Conservation (phyloP, 176 grass and related monocot genomes). For the Aegilops tauschii region DNA sequence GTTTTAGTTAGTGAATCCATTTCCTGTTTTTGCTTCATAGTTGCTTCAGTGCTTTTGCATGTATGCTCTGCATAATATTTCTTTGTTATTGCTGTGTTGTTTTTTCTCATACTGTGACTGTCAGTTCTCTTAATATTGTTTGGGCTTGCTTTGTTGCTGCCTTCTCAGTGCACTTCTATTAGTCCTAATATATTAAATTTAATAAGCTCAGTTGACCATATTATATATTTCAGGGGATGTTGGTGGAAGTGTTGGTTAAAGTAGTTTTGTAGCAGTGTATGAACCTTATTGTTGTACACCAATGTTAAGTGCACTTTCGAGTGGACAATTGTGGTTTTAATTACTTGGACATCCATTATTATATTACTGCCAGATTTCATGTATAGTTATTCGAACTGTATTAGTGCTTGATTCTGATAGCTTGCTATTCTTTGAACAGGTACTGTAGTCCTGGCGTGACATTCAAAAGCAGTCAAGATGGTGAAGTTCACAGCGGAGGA, state of each 20-base stretch:
- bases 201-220: neutral
- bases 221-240: neutral
- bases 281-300: too few relatives aligned
- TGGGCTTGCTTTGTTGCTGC: neutral
- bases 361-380: neutral
- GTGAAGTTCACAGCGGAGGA: conserved; percentile 90
- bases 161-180: neutral
- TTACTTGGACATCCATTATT: neutral
- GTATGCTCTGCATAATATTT: neutral
- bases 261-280: neutral
- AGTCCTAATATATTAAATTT: neutral
- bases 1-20: neutral
- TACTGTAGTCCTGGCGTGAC: conserved; percentile 19
- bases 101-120: neutral
- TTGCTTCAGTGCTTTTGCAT: neutral
- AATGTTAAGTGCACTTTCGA: too few relatives aligned
- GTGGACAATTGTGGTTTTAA: neutral
- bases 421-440: neutral
- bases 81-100: neutral
- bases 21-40: neutral
- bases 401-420: neutral
- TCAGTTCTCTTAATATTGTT: neutral
- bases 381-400: neutral
- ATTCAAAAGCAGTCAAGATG: conserved; percentile 57
- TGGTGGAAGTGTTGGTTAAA: neutral